Conservation (phyloP, 108 stramenopile genomes). For the Epithemia pelagica region DNA sequence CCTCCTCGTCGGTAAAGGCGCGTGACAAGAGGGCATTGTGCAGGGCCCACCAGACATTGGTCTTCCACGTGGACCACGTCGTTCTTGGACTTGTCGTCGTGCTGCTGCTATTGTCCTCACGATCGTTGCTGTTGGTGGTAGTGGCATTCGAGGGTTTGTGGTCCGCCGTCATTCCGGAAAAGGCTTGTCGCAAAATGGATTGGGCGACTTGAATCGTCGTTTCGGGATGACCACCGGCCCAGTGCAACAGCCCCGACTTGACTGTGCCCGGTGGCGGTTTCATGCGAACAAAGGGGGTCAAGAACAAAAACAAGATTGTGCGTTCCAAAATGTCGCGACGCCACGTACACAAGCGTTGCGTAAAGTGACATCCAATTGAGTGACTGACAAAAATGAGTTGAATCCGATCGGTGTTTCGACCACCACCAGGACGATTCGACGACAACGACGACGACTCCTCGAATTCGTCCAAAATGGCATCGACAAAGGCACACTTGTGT, state of each 20-base stretch:
- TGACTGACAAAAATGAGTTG: constrained; percentile 66
- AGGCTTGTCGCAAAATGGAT: constrained; percentile 10
- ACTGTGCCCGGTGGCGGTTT: constrained; percentile 19
- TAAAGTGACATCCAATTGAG: constrained; percentile 71
- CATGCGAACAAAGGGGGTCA: constrained; percentile 76
- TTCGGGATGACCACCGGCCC: constrained; percentile 24
- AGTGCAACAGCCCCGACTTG: constrained; percentile 29
- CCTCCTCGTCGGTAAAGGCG: constrained; percentile 27
- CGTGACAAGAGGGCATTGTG: constrained; percentile 14
- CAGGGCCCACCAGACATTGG: not conserved
- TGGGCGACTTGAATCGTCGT: constrained; percentile 27
- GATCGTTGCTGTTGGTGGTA: not conserved
- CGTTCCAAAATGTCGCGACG: constrained; percentile 44
- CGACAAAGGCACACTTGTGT: constrained; percentile 68
- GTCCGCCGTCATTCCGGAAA: not conserved
- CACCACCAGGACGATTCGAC: not conserved
- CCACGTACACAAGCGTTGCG: constrained; percentile 50
- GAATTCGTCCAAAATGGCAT: constrained; percentile 8
- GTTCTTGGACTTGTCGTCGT: no score
- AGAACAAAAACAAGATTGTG: constrained; percentile 44
- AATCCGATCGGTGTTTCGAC: constrained; percentile 10
- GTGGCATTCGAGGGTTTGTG: not conserved
- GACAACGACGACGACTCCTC: not conserved
- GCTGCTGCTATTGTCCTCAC: not conserved
- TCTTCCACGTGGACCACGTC: no score